Base-by-base conservation (phyloP, 192 early-diverging fungal genomes). In the Coemansia sp. region DNA sequence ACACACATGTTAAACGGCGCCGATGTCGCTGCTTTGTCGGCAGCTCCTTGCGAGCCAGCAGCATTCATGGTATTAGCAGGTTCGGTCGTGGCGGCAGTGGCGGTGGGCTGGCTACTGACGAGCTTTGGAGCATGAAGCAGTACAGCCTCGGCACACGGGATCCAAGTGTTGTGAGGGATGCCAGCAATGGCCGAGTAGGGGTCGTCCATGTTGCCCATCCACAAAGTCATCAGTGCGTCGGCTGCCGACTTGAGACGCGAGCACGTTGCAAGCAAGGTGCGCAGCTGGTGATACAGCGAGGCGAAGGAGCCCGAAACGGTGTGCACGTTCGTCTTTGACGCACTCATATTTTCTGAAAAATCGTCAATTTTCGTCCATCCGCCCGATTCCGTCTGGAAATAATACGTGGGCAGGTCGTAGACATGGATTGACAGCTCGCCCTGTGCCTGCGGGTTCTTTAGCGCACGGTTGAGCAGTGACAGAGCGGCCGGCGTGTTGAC, bases 201-300 rank as follows among this genome's bases (percentile, higher is more conserved):
- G n/a, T 84, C 81, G 36, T 84, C 81, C 53, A 73, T 76, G 71
- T 69, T 84, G 33, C 81, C 81, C 58, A 84, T 70, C 81, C 81
- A 84, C 57, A 84, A 44, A 34, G 68, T n/a, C 74, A 84, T 68
- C 47, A 84, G 66, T 40, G 81, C 68, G 46, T 84, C 81, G 2
- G 74, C 76, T 0, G 81, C 76, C 9, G 75, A 64, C 66, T 84
- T 84, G 4, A 84, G 74, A 38, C 81, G 67, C 22, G 81, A 78
- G 69, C 81, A 79, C 16, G 81, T 84, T 2, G 81, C 76, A 18
- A 84, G 65, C 50, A 84, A 67, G 0, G 78, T 68, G 36, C 81
- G 81, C 46, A 84, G 63, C 81, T 84, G 76, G 58, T 69, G 70
- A 39, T 79, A 84, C 50, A 84, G 65, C 50, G 68, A 50, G 7